A percentile compares a stretch with the other conserved stretches of the same genome.
Conservation (phyloP, 306 rosid species). For the Trifolium fragiferum region DNA sequence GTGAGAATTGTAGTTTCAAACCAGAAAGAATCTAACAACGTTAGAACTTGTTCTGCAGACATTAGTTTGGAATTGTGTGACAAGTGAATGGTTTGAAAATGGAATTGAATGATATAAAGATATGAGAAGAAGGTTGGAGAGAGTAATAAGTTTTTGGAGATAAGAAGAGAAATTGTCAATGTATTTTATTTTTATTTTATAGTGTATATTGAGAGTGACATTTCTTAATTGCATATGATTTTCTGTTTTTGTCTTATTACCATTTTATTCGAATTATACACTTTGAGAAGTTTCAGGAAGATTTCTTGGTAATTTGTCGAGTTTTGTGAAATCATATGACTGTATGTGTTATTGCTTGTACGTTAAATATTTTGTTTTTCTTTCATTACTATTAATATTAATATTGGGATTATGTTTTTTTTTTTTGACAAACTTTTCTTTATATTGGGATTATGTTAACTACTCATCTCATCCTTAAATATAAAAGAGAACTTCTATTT, state of each 20-base stretch:
- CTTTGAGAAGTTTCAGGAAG: conserved; percentile 37
- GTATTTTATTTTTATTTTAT: conserved; percentile 3
- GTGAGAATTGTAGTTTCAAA: conserved; percentile 51
- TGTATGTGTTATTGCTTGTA: too few relatives aligned
- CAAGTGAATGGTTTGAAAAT: conserved; percentile 34
- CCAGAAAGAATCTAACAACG: conserved; percentile 72
- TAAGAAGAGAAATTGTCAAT: conserved; percentile 33
- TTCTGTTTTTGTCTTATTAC: conserved; percentile 31
- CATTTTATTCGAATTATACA: conserved; percentile 42
- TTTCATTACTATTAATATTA: too few relatives aligned
- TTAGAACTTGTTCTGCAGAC: conserved; percentile 67
- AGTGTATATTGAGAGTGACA: not conserved
- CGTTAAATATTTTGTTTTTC: too few relatives aligned
- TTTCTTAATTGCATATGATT: conserved; percentile 19
- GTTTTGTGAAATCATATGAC: not conserved
- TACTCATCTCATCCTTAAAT: too few relatives aligned
- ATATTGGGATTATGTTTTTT: too few relatives aligned
- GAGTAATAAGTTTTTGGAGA: conserved; percentile 21
- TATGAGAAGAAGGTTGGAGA: conserved; percentile 16
- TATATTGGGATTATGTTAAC: too few relatives aligned
- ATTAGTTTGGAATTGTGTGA: conserved; percentile 28
- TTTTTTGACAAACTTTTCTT: too few relatives aligned
- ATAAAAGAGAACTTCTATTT: too few relatives aligned
- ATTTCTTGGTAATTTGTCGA: not conserved
- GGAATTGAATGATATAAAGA: conserved; percentile 7